Base-by-base conservation (phyloP, 805 yeast species). In the Schizosaccharomyces osmophilus region DNA sequence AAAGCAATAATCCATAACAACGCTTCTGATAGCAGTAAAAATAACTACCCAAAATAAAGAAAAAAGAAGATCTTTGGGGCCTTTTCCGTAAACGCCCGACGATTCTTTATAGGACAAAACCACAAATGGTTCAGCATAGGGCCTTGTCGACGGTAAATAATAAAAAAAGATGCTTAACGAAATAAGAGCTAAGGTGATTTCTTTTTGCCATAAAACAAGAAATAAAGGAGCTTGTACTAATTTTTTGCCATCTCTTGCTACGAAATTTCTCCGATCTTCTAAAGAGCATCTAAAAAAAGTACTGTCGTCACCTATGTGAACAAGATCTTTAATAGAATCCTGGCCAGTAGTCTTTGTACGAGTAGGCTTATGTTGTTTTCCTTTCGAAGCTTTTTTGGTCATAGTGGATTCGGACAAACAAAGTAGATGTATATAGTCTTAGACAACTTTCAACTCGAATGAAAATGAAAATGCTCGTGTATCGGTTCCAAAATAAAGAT, bases 11-110 rank as follows among this genome's bases (percentile, higher is more conserved):
- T 77, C 75, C 82, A 86, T 83, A 43, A 79, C 65, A n/a, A 77
- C 70, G 4, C 84, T 77, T 64, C 95, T 74, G 43, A 83, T 67
- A 61, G 84, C 77, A 0, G 82, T 77, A 62, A 83, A 71, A 13
- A 73, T 68, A n/a, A 84, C 71, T 8, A 85, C 74, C 73, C 82
- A 78, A 59, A 77, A 74, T 5, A 78, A 62, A 17, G 82, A 80
- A 66, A 78, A 66, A 45, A 66, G 62, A 1, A 67, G 59, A 36
- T 67, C 67, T 55, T 63, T 63, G 39, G 36, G 31, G 11, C 57
- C 57, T 29, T 51, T 51, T n/a, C 57, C 57, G n/a, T 51, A 51
- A 24, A 29, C 8, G 17, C 36, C 57, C 4, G 8, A 4, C 5
- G 57, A 2, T 29, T 59, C 51, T 64, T 70, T 76, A 61, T 76